phyloP scores from a whole-genome alignment of 2,329 filamentous ascomycete species.

The Graphilbum ipis-grandicollis region DNA sequence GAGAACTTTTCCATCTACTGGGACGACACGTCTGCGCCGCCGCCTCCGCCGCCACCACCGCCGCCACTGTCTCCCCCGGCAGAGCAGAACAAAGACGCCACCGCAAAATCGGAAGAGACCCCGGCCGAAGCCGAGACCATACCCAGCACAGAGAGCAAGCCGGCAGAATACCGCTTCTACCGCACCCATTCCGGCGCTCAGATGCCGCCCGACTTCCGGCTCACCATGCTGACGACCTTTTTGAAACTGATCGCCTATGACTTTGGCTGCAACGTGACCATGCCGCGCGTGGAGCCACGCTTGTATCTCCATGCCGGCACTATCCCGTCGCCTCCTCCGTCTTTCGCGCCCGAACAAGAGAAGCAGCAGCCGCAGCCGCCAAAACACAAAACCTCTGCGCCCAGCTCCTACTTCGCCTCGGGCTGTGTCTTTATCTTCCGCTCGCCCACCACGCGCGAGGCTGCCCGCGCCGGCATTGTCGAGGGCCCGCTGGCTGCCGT shows the following conservation, averaged over 20 bases:
- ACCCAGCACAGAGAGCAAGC: slow-evolving; percentile 6
- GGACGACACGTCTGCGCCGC: slow-evolving; percentile 34
- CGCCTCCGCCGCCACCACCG: slow-evolving; percentile 15
- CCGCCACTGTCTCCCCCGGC: slow-evolving; percentile 23
- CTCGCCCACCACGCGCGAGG: slow-evolving; percentile 39
- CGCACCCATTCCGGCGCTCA: slow-evolving; percentile 33
- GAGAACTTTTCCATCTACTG: slow-evolving; percentile 41
- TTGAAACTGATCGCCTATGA: slow-evolving; percentile 49
- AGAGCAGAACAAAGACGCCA: slow-evolving; percentile 16
- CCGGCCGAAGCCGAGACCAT: slow-evolving; percentile 3
- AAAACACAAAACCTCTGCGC: background rate
- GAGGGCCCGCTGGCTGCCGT: slow-evolving; percentile 46
- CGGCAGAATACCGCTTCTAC: slow-evolving; percentile 13
- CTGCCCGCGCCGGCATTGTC: slow-evolving; percentile 39
- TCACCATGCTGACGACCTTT: slow-evolving; percentile 39
- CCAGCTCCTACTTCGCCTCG: slow-evolving; percentile 38
- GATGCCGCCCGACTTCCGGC: slow-evolving; percentile 41
- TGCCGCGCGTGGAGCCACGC: slow-evolving; percentile 39
- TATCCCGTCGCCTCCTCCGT: background rate
- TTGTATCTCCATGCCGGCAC: slow-evolving; percentile 26
- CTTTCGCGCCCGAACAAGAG: too few relatives aligned
- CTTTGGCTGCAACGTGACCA: slow-evolving; percentile 43
- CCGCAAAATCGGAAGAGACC: background rate
- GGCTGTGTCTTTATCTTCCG: slow-evolving; percentile 43
- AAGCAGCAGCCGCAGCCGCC: too few relatives aligned